A percentile compares a stretch with the other conserved stretches of the same genome.
Conservation (phyloP, 2,329 filamentous ascomycete species). For the Claviceps digitariae region DNA sequence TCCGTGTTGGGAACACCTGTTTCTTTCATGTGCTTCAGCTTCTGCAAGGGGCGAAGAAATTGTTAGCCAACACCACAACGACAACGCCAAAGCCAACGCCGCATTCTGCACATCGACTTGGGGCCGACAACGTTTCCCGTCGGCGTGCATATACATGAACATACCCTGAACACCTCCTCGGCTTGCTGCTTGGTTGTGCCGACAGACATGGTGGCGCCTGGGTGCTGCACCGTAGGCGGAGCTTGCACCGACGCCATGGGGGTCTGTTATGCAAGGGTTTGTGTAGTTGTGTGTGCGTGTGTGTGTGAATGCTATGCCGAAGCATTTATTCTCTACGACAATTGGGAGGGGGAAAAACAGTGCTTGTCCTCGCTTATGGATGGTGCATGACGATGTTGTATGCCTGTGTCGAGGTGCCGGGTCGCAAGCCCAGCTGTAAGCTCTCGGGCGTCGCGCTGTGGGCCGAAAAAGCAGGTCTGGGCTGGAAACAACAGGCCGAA, state of each 20-base stretch:
- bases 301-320: not conserved
- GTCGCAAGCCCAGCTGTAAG: not conserved
- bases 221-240: slow-evolving; percentile 53
- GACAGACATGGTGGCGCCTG: slow-evolving; percentile 46
- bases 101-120: not conserved
- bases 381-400: slow-evolving; percentile 25
- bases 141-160: slow-evolving; percentile 19
- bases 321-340: slow-evolving; percentile 10
- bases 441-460: slow-evolving; percentile 1
- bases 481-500: slow-evolving; percentile 2
- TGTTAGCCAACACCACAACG: not conserved
- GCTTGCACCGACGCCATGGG: slow-evolving; percentile 73
- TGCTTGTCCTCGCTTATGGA: slow-evolving; percentile 15
- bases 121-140: not conserved
- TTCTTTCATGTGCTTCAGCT: slow-evolving; percentile 80
- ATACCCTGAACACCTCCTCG: slow-evolving; percentile 58
- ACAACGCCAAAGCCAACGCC: no score
- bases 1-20: slow-evolving; percentile 68
- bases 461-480: not conserved
- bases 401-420: slow-evolving; percentile 4
- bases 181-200: slow-evolving; percentile 65
- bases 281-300: not conserved
- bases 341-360: slow-evolving; percentile 11
- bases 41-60: slow-evolving; percentile 37
- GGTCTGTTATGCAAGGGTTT: slow-evolving; percentile 11